These are phyloP conservation scores for Sordariomycetes sp. DNA, from an alignment of 2,329 filamentous ascomycete species.

Conservation along the genomic window DNA sequence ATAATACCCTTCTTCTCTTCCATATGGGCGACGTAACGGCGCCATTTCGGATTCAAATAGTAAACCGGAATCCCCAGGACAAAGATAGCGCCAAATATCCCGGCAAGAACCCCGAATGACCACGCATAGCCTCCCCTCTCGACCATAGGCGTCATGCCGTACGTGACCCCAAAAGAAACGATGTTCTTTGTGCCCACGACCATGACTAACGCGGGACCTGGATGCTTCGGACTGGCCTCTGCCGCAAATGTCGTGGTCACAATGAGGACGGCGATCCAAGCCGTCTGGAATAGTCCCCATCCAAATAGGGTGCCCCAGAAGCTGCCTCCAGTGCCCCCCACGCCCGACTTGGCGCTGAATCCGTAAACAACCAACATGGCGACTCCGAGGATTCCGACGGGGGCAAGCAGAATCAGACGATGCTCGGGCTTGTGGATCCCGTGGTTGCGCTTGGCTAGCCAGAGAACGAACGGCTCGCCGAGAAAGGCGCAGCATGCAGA, in stretches of 20 bases:
- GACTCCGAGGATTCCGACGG: conserved; percentile 9
- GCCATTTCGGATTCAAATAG: conserved; percentile 10
- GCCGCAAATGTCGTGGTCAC: conserved; percentile 20
- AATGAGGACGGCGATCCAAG: conserved; percentile 17
- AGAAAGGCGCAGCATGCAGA: conserved; percentile 12
- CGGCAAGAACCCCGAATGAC: conserved; percentile 11
- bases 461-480: conserved; percentile 10
- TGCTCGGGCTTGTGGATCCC: conserved; percentile 13
- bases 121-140: conserved; percentile 8
- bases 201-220: conserved; percentile 19
- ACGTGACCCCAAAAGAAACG: conserved; percentile 19
- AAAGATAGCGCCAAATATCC: conserved; percentile 11
- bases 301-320: conserved; percentile 15
- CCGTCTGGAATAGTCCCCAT: conserved; percentile 14
- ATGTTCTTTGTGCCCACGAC: conserved; percentile 22
- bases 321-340: background rate
- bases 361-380: conserved; percentile 11
- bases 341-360: conserved; percentile 4
- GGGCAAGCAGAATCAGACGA: conserved; percentile 8
- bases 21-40: conserved; percentile 3
- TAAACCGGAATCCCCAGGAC: conserved; percentile 12
- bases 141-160: conserved; percentile 20
- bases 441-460: conserved; percentile 11
- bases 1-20: background rate
- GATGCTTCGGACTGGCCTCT: conserved; percentile 20